A percentile compares a stretch with the other conserved stretches of the same genome.
Conservation (phyloP, 2,329 filamentous ascomycete species). For the Curvularia eragrostidis region DNA sequence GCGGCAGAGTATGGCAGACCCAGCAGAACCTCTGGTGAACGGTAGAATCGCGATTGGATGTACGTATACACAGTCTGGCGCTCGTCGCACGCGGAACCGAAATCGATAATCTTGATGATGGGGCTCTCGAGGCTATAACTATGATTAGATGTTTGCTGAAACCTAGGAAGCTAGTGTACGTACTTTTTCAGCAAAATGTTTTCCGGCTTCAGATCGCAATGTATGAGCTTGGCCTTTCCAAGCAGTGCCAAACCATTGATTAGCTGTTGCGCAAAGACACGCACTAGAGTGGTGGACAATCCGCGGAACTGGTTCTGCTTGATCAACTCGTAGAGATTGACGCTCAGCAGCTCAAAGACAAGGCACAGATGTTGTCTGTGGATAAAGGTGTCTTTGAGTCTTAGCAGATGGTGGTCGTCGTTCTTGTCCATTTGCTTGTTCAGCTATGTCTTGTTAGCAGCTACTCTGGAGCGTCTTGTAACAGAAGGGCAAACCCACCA, state of each 20-base stretch:
- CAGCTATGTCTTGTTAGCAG: conserved; percentile 62
- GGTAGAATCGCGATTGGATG: conserved; percentile 97
- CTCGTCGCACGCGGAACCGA: conserved; percentile 97
- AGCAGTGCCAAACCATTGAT: conserved; percentile 89
- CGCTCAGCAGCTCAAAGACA: conserved; percentile 94
- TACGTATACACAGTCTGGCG: conserved; percentile 99
- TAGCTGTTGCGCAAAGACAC: conserved; percentile 96
- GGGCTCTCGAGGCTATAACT: conserved; percentile 81
- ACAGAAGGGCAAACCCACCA: conserved; percentile 64
- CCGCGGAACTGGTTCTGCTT: conserved; percentile 99
- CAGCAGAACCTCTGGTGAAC: conserved; percentile 94
- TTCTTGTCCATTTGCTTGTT: conserved; percentile 99
- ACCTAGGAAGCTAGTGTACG: conserved; percentile 30
- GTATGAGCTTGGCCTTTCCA: conserved; percentile 95
- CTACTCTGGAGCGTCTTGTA: background rate
- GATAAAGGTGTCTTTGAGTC: conserved; percentile 97
- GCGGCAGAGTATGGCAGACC: conserved; percentile 96
- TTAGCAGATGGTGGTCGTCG: conserved; percentile 93
- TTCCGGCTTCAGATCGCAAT: conserved; percentile 97
- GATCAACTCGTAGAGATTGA: conserved; percentile 98
- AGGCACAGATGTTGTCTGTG: conserved; percentile 96
- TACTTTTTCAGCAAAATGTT: conserved; percentile 96
- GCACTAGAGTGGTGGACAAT: conserved; percentile 92
- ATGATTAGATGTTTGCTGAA: conserved; percentile 18
- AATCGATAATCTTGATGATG: conserved; percentile 99